phyloP scores from a whole-genome alignment of 441 rosid genomes.

The Gossypium davidsonii region DNA sequence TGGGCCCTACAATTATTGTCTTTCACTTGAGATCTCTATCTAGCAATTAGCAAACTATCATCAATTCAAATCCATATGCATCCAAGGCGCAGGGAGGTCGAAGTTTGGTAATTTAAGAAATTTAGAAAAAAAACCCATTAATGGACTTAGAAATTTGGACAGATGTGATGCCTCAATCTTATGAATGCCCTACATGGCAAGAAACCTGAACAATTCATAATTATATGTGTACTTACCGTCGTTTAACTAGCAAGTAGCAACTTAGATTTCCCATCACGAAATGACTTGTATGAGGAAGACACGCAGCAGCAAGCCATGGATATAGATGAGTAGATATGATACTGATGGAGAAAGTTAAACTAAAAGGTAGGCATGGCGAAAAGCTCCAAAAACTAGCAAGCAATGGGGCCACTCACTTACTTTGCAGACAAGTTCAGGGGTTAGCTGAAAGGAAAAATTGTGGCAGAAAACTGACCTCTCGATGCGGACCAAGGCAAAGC shows the following conservation, averaged over 20 bases:
- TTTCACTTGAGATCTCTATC: neutral
- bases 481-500: conserved; percentile 6
- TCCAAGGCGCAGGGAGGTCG: neutral
- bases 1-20: conserved; percentile 14
- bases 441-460: neutral
- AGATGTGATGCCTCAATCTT: neutral
- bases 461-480: conserved; percentile 22
- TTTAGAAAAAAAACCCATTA: neutral
- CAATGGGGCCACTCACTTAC: conserved; percentile 4
- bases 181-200: conserved; percentile 9
- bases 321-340: neutral
- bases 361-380: neutral
- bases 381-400: conserved; percentile 2
- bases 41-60: conserved; percentile 1
- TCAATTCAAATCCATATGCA: neutral
- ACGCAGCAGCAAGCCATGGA: neutral
- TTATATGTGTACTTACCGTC: neutral
- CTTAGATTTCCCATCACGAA: neutral
- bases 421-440: conserved; percentile 14
- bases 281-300: conserved; percentile 6
- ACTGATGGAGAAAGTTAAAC: neutral
- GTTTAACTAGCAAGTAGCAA: neutral
- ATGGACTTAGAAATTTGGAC: neutral
- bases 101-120: neutral
- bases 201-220: conserved; percentile 3